Evolutionary conservation across 1,284 basidiomycete genomes (phyloP).

Genomic region (Mycosarcoma mackinlayi): DNA sequence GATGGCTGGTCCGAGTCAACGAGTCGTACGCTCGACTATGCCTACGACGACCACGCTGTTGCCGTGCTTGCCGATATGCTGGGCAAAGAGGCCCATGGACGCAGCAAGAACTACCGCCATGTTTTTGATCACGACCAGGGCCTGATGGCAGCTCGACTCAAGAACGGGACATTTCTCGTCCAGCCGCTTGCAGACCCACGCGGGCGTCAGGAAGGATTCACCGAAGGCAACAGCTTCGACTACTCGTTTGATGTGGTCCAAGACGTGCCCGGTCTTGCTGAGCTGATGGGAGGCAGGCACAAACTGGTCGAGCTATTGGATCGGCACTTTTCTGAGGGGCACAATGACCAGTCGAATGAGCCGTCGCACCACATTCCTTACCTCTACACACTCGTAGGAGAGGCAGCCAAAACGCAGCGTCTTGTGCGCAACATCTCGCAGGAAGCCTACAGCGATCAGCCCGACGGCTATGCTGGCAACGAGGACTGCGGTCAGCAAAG

Average conservation of each 20-base stretch:
- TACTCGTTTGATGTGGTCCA: conserved; percentile 61
- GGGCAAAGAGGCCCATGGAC: conserved; percentile 71
- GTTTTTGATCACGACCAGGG: conserved; percentile 80
- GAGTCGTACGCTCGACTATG: conserved; percentile 72
- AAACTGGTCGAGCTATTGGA: conserved; percentile 78
- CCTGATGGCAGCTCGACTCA: conserved; percentile 82
- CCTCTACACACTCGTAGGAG: conserved; percentile 78
- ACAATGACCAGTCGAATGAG: conserved; percentile 86
- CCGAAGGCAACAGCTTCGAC: conserved; percentile 78
- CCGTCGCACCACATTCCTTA: conserved; percentile 85
- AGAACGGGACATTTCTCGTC: conserved; percentile 71
- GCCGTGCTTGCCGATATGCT: conserved; percentile 75
- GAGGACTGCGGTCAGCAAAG: conserved; percentile 91
- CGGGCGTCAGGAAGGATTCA: conserved; percentile 81
- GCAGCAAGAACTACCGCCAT: conserved; percentile 74
- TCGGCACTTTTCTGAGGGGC: conserved; percentile 80
- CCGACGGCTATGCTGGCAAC: conserved; percentile 79
- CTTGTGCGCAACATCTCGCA: conserved; percentile 77
- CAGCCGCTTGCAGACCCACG: conserved; percentile 69
- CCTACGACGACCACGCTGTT: conserved; percentile 82
- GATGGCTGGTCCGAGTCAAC: conserved; percentile 71
- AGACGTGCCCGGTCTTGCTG: conserved; percentile 76
- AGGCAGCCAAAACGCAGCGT: conserved; percentile 77
- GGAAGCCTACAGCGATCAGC: conserved; percentile 77
- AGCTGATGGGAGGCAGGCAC: conserved; percentile 75